These are phyloP conservation scores for Thymus quinquecostatus DNA, from an alignment of 257 asterid species.

Conservation along the genomic window DNA sequence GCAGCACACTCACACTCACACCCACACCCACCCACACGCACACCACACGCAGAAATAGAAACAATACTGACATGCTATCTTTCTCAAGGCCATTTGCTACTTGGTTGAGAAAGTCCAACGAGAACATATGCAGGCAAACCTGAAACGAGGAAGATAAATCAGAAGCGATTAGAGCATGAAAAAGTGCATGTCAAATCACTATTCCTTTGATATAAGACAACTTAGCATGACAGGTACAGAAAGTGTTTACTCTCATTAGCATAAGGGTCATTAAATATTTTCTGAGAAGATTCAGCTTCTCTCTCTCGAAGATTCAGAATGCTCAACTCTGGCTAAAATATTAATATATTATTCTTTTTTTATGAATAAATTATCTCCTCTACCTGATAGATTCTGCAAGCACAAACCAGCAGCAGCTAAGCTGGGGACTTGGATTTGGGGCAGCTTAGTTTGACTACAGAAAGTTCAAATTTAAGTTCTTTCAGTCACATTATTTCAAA, in stretches of 20 bases:
- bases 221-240: conserved; percentile 16
- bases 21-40: too few species aligned
- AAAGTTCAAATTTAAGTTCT: conserved; percentile 1
- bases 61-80: conserved; percentile 82
- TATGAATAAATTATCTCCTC: neutral
- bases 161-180: neutral
- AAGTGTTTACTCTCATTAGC: neutral
- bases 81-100: conserved; percentile 96
- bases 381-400: conserved; percentile 6
- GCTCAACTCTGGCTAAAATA: neutral
- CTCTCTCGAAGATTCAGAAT: neutral
- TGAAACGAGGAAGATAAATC: conserved; percentile 43
- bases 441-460: neutral
- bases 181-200: neutral
- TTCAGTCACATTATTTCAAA: neutral
- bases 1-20: neutral
- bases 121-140: conserved; percentile 98
- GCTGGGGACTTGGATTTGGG: neutral
- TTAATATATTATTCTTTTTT: neutral
- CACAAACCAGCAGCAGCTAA: conserved; percentile 16
- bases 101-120: conserved; percentile 89
- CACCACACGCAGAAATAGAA: neutral
- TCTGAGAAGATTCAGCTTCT: neutral
- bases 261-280: neutral
- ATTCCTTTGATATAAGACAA: conserved; percentile 13